These are phyloP conservation scores for Arabidopsis suecica DNA, from an alignment of 345 rosid species.

Conservation along the genomic window DNA sequence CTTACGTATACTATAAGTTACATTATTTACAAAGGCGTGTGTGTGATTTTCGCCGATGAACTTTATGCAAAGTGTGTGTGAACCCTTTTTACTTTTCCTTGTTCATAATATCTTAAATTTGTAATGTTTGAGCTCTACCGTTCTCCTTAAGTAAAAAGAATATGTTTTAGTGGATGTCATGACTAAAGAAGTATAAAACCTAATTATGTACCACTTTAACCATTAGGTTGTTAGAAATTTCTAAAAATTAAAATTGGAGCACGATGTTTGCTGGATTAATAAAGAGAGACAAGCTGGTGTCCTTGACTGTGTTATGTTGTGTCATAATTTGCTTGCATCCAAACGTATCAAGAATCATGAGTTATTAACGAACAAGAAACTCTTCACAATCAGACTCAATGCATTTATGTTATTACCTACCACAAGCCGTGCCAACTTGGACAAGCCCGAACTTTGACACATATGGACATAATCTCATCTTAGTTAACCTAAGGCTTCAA, in stretches of 20 bases:
- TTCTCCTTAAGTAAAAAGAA: neutral
- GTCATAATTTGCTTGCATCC: neutral
- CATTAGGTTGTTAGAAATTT: neutral
- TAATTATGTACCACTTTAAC: neutral
- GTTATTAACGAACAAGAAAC: neutral
- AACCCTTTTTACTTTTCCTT: neutral
- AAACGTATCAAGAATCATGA: slow-evolving; percentile 5
- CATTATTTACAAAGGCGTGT: neutral
- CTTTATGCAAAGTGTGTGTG: neutral
- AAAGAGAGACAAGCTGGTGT: slow-evolving; percentile 13
- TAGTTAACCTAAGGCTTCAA: neutral
- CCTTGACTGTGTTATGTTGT: slow-evolving; percentile 25
- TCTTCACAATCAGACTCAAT: neutral
- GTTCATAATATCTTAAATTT: neutral
- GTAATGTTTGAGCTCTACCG: neutral
- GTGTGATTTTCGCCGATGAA: neutral
- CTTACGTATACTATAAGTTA: neutral
- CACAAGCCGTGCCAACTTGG: slow-evolving; percentile 7
- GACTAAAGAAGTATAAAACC: neutral
- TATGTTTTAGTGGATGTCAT: neutral
- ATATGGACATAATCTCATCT: neutral
- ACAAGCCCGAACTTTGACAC: neutral
- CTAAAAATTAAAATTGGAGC: neutral
- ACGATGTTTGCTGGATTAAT: neutral
- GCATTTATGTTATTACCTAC: slow-evolving; percentile 17